Evolutionary conservation across 176 grass and related monocot genomes (phyloP).

Genomic region (Eremochloa ophiuroides): DNA sequence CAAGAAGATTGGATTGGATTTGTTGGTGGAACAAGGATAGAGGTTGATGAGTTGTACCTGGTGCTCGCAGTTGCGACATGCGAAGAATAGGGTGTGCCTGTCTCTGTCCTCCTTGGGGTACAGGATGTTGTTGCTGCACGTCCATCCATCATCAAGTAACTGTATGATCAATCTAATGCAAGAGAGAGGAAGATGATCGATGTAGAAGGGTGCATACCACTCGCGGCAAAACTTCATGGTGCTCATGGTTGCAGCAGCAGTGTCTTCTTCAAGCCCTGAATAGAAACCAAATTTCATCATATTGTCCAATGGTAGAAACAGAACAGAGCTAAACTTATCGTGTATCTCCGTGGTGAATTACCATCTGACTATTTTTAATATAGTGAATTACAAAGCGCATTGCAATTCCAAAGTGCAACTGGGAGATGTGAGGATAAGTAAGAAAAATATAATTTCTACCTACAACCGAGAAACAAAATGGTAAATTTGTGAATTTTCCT

Average conservation of each 20-base stretch:
- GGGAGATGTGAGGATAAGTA: background rate
- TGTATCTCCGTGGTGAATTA: background rate
- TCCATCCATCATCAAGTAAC: background rate
- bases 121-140: slow-evolving; percentile 70
- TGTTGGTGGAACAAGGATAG: background rate
- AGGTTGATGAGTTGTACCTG: slow-evolving; percentile 27
- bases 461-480: background rate
- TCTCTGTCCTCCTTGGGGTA: slow-evolving; percentile 72
- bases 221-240: slow-evolving; percentile 55
- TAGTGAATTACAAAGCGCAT: background rate
- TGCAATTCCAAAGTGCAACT: background rate
- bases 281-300: background rate
- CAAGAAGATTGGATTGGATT: background rate
- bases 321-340: background rate
- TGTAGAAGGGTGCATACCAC: background rate
- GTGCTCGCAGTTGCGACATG: slow-evolving; percentile 75
- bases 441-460: background rate
- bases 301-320: background rate
- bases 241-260: slow-evolving; percentile 23
- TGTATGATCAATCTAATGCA: background rate
- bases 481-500: background rate
- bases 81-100: slow-evolving; percentile 39
- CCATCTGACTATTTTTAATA: background rate
- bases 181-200: background rate
- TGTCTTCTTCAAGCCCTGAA: background rate